Evolutionary conservation across 176 grass and related monocot genomes (phyloP), one percentile per base, ranked within the genome.

Genomic region (Alopecurus myosuroides): DNA sequence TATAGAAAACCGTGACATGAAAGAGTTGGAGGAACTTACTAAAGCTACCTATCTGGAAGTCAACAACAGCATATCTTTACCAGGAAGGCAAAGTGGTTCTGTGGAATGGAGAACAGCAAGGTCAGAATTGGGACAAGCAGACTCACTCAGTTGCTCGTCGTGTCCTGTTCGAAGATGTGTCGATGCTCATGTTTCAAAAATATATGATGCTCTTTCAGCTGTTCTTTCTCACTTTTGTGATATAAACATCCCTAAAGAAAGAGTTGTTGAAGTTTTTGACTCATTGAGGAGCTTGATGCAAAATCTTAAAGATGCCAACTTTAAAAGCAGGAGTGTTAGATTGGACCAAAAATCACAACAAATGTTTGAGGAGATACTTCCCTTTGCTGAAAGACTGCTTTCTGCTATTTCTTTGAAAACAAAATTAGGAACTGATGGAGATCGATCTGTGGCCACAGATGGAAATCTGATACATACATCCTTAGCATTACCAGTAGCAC

Each of bases 41-140:
- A 84, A 77, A 83, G 76, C 81, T 81, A 53, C 75, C 76, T 90
- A 96, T 94, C 78, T 86, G 87, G 58, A 96, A 87, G 25, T 40
- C 64, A 90, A 96, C 81, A 48, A 76, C 26, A 79, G 37, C 65
- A 34, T 92, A 82, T 87, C 88, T 68, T 88, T 99, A 84, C 97
- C 97, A 86, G 93, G 97, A 88, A 95, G 97, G 88, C 82, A 94
- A 94, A 96, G 97, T 89, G 97, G 97, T 72, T 94, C 89, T 62
- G 78, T 92, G 57, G 97, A 96, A 78, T 99, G 93, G 97, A 87
- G 97, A 84, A 90, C 85, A 81, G 85, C 81, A 60, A 96, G 97
- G 86, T 88, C 70, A 63, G 90, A 99, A 86, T 70, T 95, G 75
- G 89, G 91, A 84, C 89, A 94, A 60, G 84, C 26, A 60, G 76